Conservation (phyloP, 768 basidiomycete genomes). For the Leccinellum luteum region DNA sequence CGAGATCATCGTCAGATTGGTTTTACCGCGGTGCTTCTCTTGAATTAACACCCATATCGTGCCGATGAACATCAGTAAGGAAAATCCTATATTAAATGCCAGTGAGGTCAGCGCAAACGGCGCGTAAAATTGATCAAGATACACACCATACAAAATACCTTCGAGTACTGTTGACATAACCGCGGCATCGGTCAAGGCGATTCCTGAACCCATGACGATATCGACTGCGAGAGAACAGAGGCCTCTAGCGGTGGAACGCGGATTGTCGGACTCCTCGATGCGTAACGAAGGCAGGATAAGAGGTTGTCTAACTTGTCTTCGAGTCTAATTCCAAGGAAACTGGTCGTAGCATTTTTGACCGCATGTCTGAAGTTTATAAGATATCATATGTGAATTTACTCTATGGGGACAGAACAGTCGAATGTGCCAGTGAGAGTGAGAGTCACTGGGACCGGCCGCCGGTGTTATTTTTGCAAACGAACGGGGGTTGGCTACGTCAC, state of each 20-base stretch:
- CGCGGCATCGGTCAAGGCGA: background rate
- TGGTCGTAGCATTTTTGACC: background rate
- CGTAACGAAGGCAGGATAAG: background rate
- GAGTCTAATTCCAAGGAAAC: background rate
- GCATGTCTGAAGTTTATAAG: too few species aligned
- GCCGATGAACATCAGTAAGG: background rate
- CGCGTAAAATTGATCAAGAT: background rate
- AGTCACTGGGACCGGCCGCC: too few species aligned
- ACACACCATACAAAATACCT: slow-evolving; percentile 1
- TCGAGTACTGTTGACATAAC: background rate
- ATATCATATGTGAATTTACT: too few species aligned
- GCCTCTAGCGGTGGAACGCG: background rate
- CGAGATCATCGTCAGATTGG: background rate
- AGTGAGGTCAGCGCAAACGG: background rate
- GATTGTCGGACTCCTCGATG: background rate
- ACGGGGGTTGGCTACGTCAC: too few species aligned
- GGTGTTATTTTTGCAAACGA: too few species aligned
- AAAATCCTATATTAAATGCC: background rate
- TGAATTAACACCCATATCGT: background rate
- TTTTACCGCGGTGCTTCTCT: background rate
- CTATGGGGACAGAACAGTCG: too few species aligned
- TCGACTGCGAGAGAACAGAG: background rate
- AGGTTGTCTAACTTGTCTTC: background rate
- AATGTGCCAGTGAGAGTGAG: too few species aligned
- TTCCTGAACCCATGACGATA: background rate